These are phyloP conservation scores for Cyberlindnera japonica DNA, from an alignment of 805 yeast species.

Conservation along the genomic window DNA sequence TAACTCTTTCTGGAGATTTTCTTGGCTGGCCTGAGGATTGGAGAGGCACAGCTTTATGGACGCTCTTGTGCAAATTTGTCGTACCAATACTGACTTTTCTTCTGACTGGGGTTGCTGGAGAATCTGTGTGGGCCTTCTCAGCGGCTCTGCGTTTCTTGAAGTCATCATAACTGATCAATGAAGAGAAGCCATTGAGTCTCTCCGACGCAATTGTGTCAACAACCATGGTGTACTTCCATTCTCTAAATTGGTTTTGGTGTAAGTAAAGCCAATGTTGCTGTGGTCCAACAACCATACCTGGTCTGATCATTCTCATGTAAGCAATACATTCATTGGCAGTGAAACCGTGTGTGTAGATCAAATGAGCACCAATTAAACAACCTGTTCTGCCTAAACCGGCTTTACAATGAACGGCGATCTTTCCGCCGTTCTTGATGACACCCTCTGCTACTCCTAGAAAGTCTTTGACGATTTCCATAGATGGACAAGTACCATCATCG, in stretches of 20 bases:
- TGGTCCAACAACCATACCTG: constrained; percentile 99
- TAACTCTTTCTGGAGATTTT: constrained; percentile 43
- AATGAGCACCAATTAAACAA: constrained; percentile 94
- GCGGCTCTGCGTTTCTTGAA: constrained; percentile 49
- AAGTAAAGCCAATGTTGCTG: constrained; percentile 98
- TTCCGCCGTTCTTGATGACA: constrained; percentile 79
- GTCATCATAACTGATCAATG: constrained; percentile 60
- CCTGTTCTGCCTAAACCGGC: constrained; percentile 99
- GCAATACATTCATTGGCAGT: constrained; percentile 97
- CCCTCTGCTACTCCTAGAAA: constrained; percentile 95
- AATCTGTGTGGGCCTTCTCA: constrained; percentile 23
- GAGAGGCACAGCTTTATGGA: constrained; percentile 77
- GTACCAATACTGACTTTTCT: constrained; percentile 65
- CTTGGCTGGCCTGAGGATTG: constrained; percentile 98
- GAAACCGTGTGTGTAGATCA: constrained; percentile 93
- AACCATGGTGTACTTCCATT: constrained; percentile 92
- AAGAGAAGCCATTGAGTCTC: constrained; percentile 61
- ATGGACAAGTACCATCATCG: constrained; percentile 98
- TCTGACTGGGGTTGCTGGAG: constrained; percentile 73
- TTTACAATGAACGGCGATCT: constrained; percentile 98
- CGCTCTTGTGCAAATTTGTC: constrained; percentile 58
- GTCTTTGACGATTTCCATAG: constrained; percentile 85
- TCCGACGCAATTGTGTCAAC: constrained; percentile 64
- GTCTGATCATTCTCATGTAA: constrained; percentile 92
- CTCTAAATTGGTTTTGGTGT: constrained; percentile 93